A percentile compares a stretch with the other conserved stretches of the same genome.
Conservation (phyloP, 148 eudicot genomes). For the Silene uniflora region DNA sequence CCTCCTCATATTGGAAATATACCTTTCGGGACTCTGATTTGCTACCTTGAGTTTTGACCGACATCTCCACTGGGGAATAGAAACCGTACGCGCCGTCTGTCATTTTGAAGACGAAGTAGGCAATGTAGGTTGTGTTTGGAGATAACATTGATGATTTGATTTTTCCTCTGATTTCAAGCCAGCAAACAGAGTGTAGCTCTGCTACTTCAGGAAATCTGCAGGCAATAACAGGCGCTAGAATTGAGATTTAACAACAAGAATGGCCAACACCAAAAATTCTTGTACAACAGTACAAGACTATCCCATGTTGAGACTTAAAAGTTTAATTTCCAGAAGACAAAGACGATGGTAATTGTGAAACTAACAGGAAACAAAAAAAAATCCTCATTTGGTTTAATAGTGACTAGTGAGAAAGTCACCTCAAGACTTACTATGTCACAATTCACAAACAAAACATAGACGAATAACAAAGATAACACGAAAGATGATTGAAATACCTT, state of each 20-base stretch:
- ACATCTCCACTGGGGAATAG: conserved; percentile 25
- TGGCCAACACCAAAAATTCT: no score
- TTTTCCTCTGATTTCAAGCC: conserved; percentile 54
- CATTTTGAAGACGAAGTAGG: conserved; percentile 48
- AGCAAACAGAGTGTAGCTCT: conserved; percentile 42
- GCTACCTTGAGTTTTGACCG: conserved; percentile 27
- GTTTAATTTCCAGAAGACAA: no score
- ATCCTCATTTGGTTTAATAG: no score
- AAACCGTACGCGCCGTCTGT: conserved; percentile 35
- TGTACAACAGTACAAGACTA: no score
- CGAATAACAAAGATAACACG: neutral
- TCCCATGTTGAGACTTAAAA: no score
- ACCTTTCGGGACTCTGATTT: conserved; percentile 26
- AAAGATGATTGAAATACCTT: neutral
- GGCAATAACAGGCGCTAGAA: neutral
- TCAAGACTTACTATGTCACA: no score
- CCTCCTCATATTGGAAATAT: conserved; percentile 25
- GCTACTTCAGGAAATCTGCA: conserved; percentile 55
- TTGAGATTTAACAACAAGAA: neutral
- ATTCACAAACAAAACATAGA: neutral
- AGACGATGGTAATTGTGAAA: no score
- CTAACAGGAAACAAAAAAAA: no score
- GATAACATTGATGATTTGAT: conserved; percentile 38
- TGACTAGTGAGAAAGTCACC: no score
- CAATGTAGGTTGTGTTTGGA: conserved; percentile 41